Evolutionary conservation across 2,329 filamentous ascomycete genomes (phyloP), one percentile per base, ranked within the genome.

Genomic region (Raffaelea ambrosiae): DNA sequence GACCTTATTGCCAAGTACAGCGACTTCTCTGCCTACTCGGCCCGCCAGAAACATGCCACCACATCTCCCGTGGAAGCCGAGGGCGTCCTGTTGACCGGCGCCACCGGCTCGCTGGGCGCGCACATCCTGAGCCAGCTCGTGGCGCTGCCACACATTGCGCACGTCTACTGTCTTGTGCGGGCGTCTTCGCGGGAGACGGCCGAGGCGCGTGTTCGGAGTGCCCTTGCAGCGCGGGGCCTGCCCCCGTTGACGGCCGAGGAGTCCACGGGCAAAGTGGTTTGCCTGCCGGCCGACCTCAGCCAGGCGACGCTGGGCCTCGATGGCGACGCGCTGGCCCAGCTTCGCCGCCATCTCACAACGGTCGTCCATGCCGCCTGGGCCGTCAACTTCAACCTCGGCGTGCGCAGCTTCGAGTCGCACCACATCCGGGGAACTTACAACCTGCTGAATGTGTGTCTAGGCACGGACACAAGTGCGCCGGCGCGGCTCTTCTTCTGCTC

Each of bases 381-480:
- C 1, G 72, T 76, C 11, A 74, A 75, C 55, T 76, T 76, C 64
- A 71, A 71, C 53, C 62, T 74, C 47, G 62, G 64, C 0, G 62
- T 72, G 1, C 55, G 61, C n/a, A 69, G 65, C 50, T 72, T 76
- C 54, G 66, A 68, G 48, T 57, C 63, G 9, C 65, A 73, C 52
- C 26, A 29, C 26, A 66, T 75, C 52, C 59, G 57, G 11, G 71
- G 68, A 3, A 57, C 69, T 16, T 59, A 61, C 11, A 67, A 67
- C 47, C 62, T 74, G 9, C 57, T 72, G 35, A 29, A 29, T 13
- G 13, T 13, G 26, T 29, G 26, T 13, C 26, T 29, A 7, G 26
- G 26, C 26, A 13, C 7, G 26, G 26, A 13, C 7, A 7, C 26
- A 29, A 7, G 26, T 29, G 7, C 26, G 7, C 48, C 52, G 1